These are phyloP conservation scores for Boletus sp. DNA, from an alignment of 768 basidiomycete genomes.

Conservation along the genomic window DNA sequence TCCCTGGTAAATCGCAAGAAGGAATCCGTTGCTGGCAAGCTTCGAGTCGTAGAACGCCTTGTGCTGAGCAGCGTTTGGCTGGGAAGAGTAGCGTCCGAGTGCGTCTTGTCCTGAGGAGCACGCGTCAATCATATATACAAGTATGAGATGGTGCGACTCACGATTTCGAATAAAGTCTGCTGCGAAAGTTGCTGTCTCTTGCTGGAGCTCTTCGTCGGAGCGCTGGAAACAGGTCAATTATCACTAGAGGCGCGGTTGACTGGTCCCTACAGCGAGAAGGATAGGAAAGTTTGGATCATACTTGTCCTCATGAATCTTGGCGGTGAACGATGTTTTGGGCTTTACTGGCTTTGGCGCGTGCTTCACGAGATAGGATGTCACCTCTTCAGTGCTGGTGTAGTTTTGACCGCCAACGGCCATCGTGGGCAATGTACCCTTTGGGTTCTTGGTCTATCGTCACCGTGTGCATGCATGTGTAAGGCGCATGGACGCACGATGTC, in stretches of 20 bases:
- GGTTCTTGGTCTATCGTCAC: constrained; percentile 35
- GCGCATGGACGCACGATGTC: constrained; percentile 30
- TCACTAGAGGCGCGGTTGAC: background rate
- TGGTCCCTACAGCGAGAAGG: constrained; percentile 35
- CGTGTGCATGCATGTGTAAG: background rate
- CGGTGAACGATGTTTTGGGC: constrained; percentile 36
- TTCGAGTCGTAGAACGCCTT: constrained; percentile 45
- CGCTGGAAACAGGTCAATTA: constrained; percentile 29
- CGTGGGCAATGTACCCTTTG: constrained; percentile 42
- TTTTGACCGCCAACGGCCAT: constrained; percentile 34
- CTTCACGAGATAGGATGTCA: constrained; percentile 39
- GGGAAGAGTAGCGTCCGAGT: constrained; percentile 36
- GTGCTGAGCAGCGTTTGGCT: constrained; percentile 34
- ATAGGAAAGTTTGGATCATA: constrained; percentile 54
- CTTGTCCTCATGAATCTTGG: constrained; percentile 41
- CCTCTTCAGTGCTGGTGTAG: constrained; percentile 41
- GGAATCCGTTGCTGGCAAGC: constrained; percentile 35
- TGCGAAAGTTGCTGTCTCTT: constrained; percentile 33
- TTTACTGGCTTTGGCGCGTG: constrained; percentile 37
- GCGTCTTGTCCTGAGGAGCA: constrained; percentile 39
- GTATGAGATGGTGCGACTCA: constrained; percentile 27
- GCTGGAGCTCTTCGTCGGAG: constrained; percentile 44
- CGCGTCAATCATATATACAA: background rate
- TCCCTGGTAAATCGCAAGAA: constrained; percentile 42
- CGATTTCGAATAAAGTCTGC: constrained; percentile 37